phyloP scores from a whole-genome alignment of 2,329 filamentous ascomycete species.

The Claviceps spartinae region DNA sequence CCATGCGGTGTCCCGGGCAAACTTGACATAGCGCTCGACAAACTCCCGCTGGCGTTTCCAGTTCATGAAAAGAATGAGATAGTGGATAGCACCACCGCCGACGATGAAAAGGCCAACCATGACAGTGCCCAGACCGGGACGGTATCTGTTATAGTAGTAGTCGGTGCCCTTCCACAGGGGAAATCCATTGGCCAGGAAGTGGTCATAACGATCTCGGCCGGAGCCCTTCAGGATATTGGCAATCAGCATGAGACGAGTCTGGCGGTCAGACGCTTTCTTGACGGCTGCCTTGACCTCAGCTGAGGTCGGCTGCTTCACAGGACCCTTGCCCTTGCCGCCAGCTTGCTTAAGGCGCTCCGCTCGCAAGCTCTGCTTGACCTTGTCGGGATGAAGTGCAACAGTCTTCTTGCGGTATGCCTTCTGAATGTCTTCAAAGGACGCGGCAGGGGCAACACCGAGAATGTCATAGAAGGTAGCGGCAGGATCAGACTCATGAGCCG shows the following conservation, averaged over 20 bases:
- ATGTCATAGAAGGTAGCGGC: constrained; percentile 91
- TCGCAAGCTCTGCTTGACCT: constrained; percentile 74
- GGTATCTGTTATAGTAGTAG: constrained; percentile 93
- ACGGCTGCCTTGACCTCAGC: constrained; percentile 64
- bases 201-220: constrained; percentile 77
- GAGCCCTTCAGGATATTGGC: constrained; percentile 73
- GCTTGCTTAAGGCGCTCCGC: constrained; percentile 49
- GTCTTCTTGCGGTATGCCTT: constrained; percentile 89
- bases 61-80: constrained; percentile 68
- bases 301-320: constrained; percentile 57
- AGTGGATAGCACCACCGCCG: constrained; percentile 76
- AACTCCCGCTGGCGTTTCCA: constrained; percentile 89
- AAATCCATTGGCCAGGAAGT: constrained; percentile 88
- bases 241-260: constrained; percentile 73
- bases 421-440: constrained; percentile 76
- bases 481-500: constrained; percentile 58
- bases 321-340: constrained; percentile 34
- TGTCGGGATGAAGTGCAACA: constrained; percentile 79
- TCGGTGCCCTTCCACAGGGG: constrained; percentile 93
- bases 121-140: constrained; percentile 79
- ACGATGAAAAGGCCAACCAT: constrained; percentile 69
- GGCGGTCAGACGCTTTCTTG: constrained; percentile 70
- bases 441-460: constrained; percentile 59
- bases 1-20: constrained; percentile 81
- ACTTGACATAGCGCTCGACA: constrained; percentile 79